Evolutionary conservation across 208 protist genomes (phyloP), one percentile per base, ranked within the genome.

Genomic region (Leptomonas pyrrhocoris): DNA sequence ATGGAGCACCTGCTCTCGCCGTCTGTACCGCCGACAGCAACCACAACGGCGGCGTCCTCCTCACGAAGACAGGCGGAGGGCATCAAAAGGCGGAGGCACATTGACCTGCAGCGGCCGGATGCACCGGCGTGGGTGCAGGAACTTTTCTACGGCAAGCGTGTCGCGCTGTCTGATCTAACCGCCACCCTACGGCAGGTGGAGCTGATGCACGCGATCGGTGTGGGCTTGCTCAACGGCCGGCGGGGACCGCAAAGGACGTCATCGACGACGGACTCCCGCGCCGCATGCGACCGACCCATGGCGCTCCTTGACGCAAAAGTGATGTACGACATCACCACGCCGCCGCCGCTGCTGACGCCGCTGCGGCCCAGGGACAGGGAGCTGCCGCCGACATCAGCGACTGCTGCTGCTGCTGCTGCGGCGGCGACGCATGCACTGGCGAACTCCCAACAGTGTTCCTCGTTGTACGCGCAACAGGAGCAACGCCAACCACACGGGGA

Each of bases 131-230:
- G 34, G 63, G 63, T 68, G 63, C 28, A 36, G 16, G 51, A 7
- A 2, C 18, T 45, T 12, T 74, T 74, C 34, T 65, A 55, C 31
- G 50, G 57, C 46, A 57, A 59, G 40, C 50, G 58, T 2, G 69
- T 66, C 12, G 49, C 38, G 50, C 50, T 60, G 40, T 11, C 51
- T 9, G 60, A 74, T 19, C 11, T 74, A 12, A 34, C 69, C n/a
- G 58, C 54, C 5, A 34, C 36, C 4, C 46, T 59, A 54, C 61
- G 51, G 30, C 67, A 81, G 40, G 66, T 68, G 27, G 67, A 77
- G 60, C 60, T 66, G n/a, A 81, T 84, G 80, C 64, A 65, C 40
- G 68, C 69, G 45, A 34, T 70, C 40, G 66, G 56, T 23, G 34
- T 56, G 6, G 65, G 62, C 11, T 18, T 77, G 28, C 40, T 77